Base-by-base conservation (phyloP, 202 grass and related monocot genomes). In the Brachypodium distachyon region DNA sequence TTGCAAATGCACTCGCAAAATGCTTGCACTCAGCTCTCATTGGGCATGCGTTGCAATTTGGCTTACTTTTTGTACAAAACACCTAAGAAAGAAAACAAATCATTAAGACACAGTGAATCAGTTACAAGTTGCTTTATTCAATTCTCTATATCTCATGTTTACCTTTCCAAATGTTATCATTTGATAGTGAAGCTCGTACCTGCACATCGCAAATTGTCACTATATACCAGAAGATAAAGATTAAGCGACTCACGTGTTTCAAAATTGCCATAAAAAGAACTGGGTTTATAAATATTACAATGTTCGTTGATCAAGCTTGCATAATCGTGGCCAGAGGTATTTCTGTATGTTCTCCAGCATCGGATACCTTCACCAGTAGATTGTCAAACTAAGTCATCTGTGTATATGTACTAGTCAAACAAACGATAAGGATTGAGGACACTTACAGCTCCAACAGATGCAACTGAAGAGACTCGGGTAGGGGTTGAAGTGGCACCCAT, bases 131-230 rank as follows among this genome's bases (percentile, higher is more conserved):
- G 29, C 18, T 17, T 51, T 44, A 70, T 32, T 56, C 28, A 19
- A 36, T 66, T 17, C 32, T 14, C 29, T 51, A 22, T 59, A 13
- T 69, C 12, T 49, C 11, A 22, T 79, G 60, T 44, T 48, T 80
- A 93, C 90, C 87, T 93, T 93, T 79, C 90, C 90, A 85, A 93
- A 93, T n/a, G 90, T 93, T 75, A 93, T 93, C 90, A 93, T 85
- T 78, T 93, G 87, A 83, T 93, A 94, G 75, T 94, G 91, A 25
- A 94, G 77, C 38, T 94, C 91, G 31, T 94, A 94, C 58, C 91
- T 94, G 74, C 61, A 65, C 21, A 28, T 72, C 3, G 79, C 64
- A 53, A 71, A 61, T 22, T 61, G 14, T 70, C 29, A 70, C 44
- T 71, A 70, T 19, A 70, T 58, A 68, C 10, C 36, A 9, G 19